phyloP scores from a whole-genome alignment of 2,329 filamentous ascomycete species.

The Hypoxylon sp. region DNA sequence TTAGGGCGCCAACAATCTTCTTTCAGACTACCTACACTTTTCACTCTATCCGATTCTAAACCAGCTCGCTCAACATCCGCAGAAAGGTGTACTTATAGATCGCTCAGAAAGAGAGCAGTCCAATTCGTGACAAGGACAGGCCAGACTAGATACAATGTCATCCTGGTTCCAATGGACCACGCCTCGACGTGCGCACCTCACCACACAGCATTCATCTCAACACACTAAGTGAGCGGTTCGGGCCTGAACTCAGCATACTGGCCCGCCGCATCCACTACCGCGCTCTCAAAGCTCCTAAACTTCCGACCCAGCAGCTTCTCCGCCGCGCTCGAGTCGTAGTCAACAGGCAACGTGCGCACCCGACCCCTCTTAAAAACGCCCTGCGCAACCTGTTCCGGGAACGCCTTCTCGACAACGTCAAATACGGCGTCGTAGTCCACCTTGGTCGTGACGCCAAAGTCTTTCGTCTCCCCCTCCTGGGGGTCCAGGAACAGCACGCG shows the following conservation, averaged over 20 bases:
- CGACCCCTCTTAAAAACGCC: slow-evolving; percentile 45
- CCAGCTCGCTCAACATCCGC: not conserved
- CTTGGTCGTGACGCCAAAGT: slow-evolving; percentile 43
- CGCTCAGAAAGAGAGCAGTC: not conserved
- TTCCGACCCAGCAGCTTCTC: slow-evolving; percentile 38
- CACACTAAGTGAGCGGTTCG: no score
- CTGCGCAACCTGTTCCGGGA: slow-evolving; percentile 44
- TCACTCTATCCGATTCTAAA: not conserved
- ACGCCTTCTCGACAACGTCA: slow-evolving; percentile 42
- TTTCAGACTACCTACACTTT: not conserved
- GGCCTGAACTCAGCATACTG: slow-evolving; percentile 45
- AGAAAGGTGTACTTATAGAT: not conserved
- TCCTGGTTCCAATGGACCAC: not conserved
- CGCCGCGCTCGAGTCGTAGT: slow-evolving; percentile 42
- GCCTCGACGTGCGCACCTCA: not conserved
- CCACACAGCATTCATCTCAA: not conserved
- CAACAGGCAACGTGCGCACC: slow-evolving; percentile 31
- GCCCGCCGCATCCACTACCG: slow-evolving; percentile 42
- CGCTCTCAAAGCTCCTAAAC: slow-evolving; percentile 40
- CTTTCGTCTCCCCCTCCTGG: slow-evolving; percentile 19
- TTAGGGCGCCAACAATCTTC: not conserved
- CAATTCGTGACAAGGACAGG: not conserved
- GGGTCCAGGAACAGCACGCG: slow-evolving; percentile 40
- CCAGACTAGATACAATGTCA: not conserved
- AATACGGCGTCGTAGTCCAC: slow-evolving; percentile 43